Base-by-base conservation (phyloP, 2,329 filamentous ascomycete species). In the Penicillium sp. region DNA sequence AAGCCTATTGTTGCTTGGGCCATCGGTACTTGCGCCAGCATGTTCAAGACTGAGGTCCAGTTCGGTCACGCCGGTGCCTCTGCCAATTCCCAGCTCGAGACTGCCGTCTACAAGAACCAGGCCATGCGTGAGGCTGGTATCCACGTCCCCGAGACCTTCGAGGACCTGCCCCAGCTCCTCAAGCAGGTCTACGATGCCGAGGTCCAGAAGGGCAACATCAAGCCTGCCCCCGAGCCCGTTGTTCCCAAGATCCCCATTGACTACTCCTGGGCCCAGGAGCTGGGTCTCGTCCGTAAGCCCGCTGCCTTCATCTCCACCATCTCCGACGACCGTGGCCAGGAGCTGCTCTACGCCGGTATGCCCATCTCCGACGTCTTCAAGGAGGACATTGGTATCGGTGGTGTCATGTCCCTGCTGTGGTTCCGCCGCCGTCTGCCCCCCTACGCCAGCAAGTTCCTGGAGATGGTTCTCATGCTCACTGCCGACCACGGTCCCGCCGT, bases 381-480 rank as follows among this genome's bases (percentile, higher is more conserved):
- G 81, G 95, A 99, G 86, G 93, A 98, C 73, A 98, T 99, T 74
- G 95, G 95, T 73, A 98, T 99, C 73, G 95, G 95, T 80, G 95
- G 95, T 90, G 95, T 99, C 84, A 99, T 99, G 95, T 97, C 95
- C 64, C 89, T 99, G 61, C 86, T 99, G 73, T 99, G 95, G 95
- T 99, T 99, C 93, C 94, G 95, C 77, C 93, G 95, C 82, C 91
- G 95, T 78, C 91, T 99, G 66, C 95, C 95, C 67, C 85, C 90
- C 77, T 98, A 97, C 80, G 95, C 95, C 76, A 96, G 92, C 87
- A 96, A 96, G 84, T 99, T 99, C 87, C 84, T 99, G 72, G 95
- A 99, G 87, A 99, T 99, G 95, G 95, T 99, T 70, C 94, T 99
- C 80, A 99, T 99, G 95, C 89, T 99, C 77, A 99, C 95, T 77